Conservation (phyloP, 2,329 filamentous ascomycete species). For the Talaromyces verruculosus region DNA sequence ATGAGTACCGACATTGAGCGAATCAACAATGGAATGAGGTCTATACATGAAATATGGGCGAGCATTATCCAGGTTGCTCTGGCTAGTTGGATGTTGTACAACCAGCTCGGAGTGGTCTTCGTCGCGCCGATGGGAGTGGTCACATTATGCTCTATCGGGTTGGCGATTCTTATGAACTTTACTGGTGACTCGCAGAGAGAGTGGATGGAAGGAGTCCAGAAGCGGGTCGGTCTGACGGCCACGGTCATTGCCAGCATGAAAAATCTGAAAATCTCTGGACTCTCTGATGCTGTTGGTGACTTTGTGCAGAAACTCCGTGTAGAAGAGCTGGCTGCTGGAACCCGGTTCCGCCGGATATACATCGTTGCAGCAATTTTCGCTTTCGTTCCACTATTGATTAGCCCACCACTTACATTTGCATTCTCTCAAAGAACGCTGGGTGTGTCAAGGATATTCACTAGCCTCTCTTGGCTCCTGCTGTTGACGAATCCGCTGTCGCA, state of each 20-base stretch:
- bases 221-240: constrained; percentile 11
- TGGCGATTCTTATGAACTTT: constrained; percentile 27
- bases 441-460: constrained; percentile 28
- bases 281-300: constrained; percentile 43
- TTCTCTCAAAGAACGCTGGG: constrained; percentile 19
- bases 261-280: constrained; percentile 52
- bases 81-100: constrained; percentile 45
- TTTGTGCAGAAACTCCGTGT: constrained; percentile 42
- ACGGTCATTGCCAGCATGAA: constrained; percentile 53
- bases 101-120: constrained; percentile 45
- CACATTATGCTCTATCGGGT: constrained; percentile 24
- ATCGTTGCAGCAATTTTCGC: constrained; percentile 24
- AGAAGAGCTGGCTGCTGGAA: constrained; percentile 38
- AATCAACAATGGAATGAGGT: constrained; percentile 42
- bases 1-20: constrained; percentile 50
- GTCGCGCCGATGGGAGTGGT: constrained; percentile 40
- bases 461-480: constrained; percentile 28
- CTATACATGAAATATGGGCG: constrained; percentile 49
- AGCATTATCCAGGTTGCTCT: constrained; percentile 47
- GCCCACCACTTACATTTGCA: constrained; percentile 14
- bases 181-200: constrained; percentile 25
- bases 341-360: constrained; percentile 30
- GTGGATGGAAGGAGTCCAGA: constrained; percentile 18
- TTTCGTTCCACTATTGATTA: constrained; percentile 22
- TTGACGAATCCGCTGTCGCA: constrained; percentile 22